Conservation (phyloP, 208 protist species). For the Trypanosoma scelopori region DNA sequence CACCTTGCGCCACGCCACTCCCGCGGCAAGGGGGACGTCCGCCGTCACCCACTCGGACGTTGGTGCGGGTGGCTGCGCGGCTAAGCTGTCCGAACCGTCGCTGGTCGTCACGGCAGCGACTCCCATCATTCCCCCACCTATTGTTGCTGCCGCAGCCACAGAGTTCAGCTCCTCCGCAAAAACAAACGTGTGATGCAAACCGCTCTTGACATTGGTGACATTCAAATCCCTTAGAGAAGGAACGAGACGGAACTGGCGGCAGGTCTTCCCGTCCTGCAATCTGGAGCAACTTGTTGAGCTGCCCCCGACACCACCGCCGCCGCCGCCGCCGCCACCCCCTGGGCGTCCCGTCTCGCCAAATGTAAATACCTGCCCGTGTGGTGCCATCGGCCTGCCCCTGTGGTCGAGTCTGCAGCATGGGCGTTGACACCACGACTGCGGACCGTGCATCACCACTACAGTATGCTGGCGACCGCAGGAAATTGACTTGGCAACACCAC, state of each 20-base stretch:
- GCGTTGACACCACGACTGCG: constrained; percentile 60
- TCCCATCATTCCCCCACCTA: background rate
- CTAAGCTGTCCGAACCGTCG: background rate
- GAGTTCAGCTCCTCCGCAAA: constrained; percentile 60
- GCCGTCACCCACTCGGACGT: background rate
- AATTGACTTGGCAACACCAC: constrained; percentile 63
- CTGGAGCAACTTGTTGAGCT: background rate
- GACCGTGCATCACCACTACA: constrained; percentile 78
- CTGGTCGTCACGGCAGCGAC: background rate
- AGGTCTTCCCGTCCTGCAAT: constrained; percentile 4
- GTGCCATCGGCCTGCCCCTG: constrained; percentile 26
- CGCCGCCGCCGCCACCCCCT: background rate
- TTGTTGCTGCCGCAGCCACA: background rate
- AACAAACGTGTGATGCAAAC: constrained; percentile 82
- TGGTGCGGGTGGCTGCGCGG: background rate
- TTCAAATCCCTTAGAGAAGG: constrained; percentile 48
- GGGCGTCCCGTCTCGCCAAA: constrained; percentile 57
- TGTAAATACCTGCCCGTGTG: constrained; percentile 71
- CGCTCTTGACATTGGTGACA: constrained; percentile 69
- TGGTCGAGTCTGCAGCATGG: constrained; percentile 59
- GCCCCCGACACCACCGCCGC: constrained; percentile 10
- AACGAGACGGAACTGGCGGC: constrained; percentile 34
- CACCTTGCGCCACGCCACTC: background rate
- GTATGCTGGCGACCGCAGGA: constrained; percentile 88
- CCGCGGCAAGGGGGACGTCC: background rate